These are phyloP conservation scores for Meyerozyma sp. DNA, from an alignment of 1,139 yeast species.

Conservation along the genomic window DNA sequence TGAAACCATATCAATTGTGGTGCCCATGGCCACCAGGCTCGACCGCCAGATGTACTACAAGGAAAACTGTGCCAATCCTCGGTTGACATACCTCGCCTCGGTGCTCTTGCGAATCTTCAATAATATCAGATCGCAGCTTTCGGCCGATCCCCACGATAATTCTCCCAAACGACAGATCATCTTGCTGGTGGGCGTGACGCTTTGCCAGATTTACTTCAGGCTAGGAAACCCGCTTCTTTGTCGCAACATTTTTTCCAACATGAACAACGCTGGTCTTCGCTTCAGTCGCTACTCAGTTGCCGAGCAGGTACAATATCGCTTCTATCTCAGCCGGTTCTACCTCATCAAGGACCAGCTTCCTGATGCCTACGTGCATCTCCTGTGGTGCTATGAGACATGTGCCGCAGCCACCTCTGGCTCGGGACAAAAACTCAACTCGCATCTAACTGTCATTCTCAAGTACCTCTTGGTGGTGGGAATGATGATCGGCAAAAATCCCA, in stretches of 20 bases:
- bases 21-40: constrained; percentile 47
- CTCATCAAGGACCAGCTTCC: constrained; percentile 54
- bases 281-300: constrained; percentile 41
- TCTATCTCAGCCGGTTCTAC: constrained; percentile 61
- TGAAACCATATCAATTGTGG: constrained; percentile 33
- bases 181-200: constrained; percentile 48
- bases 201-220: constrained; percentile 60
- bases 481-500: constrained; percentile 48
- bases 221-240: constrained; percentile 64
- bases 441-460: constrained; percentile 37
- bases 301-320: constrained; percentile 63
- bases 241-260: constrained; percentile 69
- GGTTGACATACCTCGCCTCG: constrained; percentile 53
- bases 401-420: constrained; percentile 15
- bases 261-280: constrained; percentile 53
- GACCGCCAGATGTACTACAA: constrained; percentile 42
- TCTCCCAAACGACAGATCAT: constrained; percentile 44
- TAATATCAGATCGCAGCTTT: constrained; percentile 52
- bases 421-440: constrained; percentile 14
- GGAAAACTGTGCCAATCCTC: constrained; percentile 38
- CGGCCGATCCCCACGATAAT: constrained; percentile 35
- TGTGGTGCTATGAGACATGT: constrained; percentile 55
- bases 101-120: constrained; percentile 58
- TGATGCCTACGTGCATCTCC: constrained; percentile 53
- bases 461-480: constrained; percentile 55